Evolutionary conservation across 2,329 filamentous ascomycete species (phyloP).

Genomic region (Alternaria incomplexa): DNA sequence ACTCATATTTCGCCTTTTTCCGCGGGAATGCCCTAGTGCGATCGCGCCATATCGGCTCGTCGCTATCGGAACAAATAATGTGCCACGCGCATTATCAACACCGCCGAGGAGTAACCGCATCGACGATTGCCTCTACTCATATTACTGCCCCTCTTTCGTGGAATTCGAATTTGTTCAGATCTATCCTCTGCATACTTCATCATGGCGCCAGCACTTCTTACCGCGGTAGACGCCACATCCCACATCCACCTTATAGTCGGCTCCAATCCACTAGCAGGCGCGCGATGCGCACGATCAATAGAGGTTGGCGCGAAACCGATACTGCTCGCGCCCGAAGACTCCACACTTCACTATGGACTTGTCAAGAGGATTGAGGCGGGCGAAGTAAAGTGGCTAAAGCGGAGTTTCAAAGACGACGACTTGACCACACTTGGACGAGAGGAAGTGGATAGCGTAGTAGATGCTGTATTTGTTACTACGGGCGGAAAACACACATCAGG

Average conservation of each 20-base stretch:
- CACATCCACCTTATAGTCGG: conserved; percentile 87
- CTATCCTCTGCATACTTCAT: neutral
- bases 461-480: conserved; percentile 87
- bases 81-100: conserved; percentile 20
- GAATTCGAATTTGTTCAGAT: neutral
- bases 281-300: conserved; percentile 79
- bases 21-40: conserved; percentile 23
- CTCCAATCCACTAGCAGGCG: conserved; percentile 83
- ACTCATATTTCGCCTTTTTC: conserved; percentile 21
- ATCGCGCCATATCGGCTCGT: conserved; percentile 34
- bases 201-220: conserved; percentile 67
- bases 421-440: conserved; percentile 77
- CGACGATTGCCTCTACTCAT: conserved; percentile 13
- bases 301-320: conserved; percentile 82
- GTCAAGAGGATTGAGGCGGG: conserved; percentile 70
- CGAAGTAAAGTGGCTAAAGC: conserved; percentile 69
- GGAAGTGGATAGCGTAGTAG: conserved; percentile 79
- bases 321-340: conserved; percentile 73
- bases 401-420: conserved; percentile 72
- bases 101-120: conserved; percentile 15
- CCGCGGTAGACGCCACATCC: conserved; percentile 71
- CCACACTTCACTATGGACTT: conserved; percentile 65
- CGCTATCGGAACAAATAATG: conserved; percentile 43
- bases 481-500: conserved; percentile 57
- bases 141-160: conserved; percentile 3